phyloP scores from a whole-genome alignment of 345 rosid species.

The Lepidium sativum region DNA sequence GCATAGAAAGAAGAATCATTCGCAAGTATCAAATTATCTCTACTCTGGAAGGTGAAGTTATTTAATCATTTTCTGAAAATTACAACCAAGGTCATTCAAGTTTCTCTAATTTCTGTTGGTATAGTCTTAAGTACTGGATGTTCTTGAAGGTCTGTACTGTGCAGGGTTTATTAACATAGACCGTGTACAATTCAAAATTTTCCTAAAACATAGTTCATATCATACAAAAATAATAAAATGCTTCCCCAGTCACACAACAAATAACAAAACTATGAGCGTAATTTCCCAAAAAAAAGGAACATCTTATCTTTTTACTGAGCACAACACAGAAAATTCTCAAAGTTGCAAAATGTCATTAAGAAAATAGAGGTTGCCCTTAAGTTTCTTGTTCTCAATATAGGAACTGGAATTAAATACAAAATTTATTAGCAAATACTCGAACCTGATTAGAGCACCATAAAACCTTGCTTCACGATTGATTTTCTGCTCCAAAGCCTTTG shows the following conservation, averaged over 20 bases:
- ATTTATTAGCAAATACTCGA: not conserved
- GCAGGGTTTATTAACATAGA: not conserved
- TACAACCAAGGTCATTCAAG: not conserved
- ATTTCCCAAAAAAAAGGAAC: not conserved
- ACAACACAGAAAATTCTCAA: not conserved
- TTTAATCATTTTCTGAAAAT: not conserved
- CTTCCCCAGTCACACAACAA: not conserved
- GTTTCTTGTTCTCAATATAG: not conserved
- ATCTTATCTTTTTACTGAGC: not conserved
- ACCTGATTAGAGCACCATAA: conserved; percentile 96
- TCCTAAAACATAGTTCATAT: not conserved
- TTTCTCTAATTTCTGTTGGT: not conserved
- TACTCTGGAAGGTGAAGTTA: not conserved
- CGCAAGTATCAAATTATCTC: not conserved
- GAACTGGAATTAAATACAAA: not conserved
- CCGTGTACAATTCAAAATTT: not conserved
- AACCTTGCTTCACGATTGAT: conserved; percentile 82
- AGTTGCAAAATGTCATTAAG: not conserved
- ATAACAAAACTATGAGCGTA: not conserved
- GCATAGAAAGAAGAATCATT: not conserved
- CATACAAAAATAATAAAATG: not conserved
- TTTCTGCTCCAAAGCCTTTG: conserved; percentile 80
- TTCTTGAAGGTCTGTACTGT: not conserved
- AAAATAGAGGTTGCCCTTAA: not conserved
- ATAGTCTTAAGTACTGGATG: not conserved